Evolutionary conservation across 768 basidiomycete genomes (phyloP), one percentile per base, ranked within the genome.

Genomic region (Hygrophoropsis aurantiaca): DNA sequence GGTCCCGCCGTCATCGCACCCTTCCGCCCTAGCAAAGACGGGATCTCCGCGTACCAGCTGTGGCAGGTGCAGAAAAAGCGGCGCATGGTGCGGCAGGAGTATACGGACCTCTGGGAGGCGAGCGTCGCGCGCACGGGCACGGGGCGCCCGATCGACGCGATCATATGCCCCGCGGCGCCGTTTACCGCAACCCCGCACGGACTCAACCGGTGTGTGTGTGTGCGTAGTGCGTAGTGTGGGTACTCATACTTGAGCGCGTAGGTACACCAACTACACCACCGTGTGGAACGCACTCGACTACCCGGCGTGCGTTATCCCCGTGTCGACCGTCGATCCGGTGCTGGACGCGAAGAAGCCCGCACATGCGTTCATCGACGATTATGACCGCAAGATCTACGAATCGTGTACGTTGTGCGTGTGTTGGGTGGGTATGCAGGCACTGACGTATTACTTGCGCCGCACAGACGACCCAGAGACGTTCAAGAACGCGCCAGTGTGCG

Each of bases 281-380:
- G 66, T 82, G 26, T 85, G 81, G 78, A 90, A 85, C 53, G 59
- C 73, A 10, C 72, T 84, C n/a, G 88, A 90, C 57, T 89, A 82
- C 51, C 63, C 82, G 0, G 71, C 80, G 1, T 66, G 79, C 7
- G 67, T 79, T 11, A 74, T 90, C 48, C 89, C 90, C 0, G 85
- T 87, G 16, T 74, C 83, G 0, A 70, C 56, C 32, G 82, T 87
- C 8, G 75, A 87, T 58, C 75, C 72, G 2, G 36, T 44, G 7
- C 40, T 83, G 7, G 89, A 90, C 53, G 60, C 57, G 5, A 74
- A 74, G 58, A 64, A 57, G 26, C 61, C 74, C 3, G 63, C 71
- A 1, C 67, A 77, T 40, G 55, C 63, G n/a, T 86, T 85, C 64
- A 61, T 77, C 24, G 70, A 65, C 13, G 57, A 65, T 0, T 34